Conservation (phyloP, 352 stramenopile genomes). For the Phytophthora cryptogea region DNA sequence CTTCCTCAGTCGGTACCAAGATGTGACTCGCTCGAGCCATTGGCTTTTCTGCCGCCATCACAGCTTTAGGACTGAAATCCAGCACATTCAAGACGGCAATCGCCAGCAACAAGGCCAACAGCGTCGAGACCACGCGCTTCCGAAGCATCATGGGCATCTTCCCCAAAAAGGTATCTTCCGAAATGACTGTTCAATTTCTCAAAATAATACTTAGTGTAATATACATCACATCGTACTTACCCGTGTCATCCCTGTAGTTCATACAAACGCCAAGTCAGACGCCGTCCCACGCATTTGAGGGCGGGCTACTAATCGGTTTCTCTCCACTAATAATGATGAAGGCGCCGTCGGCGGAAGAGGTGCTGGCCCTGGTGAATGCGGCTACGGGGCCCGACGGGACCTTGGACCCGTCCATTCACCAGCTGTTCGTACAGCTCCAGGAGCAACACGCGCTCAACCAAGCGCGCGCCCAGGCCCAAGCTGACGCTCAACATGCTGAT, state of each 20-base stretch:
- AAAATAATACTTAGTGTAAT: slow-evolving; percentile 10
- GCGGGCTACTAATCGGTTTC: slow-evolving; percentile 33
- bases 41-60: slow-evolving; percentile 29
- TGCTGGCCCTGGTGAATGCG: slow-evolving; percentile 61
- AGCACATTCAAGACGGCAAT: slow-evolving; percentile 38
- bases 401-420: slow-evolving; percentile 53
- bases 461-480: slow-evolving; percentile 20
- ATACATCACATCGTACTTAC: slow-evolving; percentile 6
- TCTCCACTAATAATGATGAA: slow-evolving; percentile 31
- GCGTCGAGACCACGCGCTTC: slow-evolving; percentile 37
- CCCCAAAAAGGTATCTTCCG: slow-evolving; percentile 16
- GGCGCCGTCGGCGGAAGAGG: slow-evolving; percentile 54
- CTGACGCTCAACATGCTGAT: not conserved
- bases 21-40: slow-evolving; percentile 80
- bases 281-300: slow-evolving; percentile 18
- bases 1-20: slow-evolving; percentile 62
- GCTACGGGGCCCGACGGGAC: slow-evolving; percentile 35
- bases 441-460: slow-evolving; percentile 39
- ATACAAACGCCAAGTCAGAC: slow-evolving; percentile 5
- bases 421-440: slow-evolving; percentile 62
- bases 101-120: slow-evolving; percentile 40
- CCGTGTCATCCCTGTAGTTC: not conserved
- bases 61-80: slow-evolving; percentile 21
- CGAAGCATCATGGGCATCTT: slow-evolving; percentile 7
- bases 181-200: slow-evolving; percentile 6